Percentiles rank a stretch among this genome's conserved stretches.
Evolutionary conservation across 2,329 filamentous ascomycete genomes (phyloP).

Genomic region (Byssothecium circinans): DNA sequence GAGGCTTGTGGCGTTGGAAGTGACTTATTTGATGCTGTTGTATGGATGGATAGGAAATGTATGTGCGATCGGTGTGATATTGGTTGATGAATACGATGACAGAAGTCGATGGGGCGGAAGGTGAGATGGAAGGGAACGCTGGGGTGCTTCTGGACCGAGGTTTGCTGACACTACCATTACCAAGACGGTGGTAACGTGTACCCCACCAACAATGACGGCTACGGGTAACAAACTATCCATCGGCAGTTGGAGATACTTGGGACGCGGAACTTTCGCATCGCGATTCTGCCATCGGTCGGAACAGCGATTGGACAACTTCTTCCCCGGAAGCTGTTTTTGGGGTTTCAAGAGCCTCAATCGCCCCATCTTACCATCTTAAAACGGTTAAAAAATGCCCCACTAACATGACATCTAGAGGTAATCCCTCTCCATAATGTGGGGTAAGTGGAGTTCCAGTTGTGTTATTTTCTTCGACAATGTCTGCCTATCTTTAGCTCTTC

Average conservation of each 20-base stretch:
- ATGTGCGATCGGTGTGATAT: neutral
- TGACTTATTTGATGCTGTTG: neutral
- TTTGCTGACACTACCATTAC: constrained; percentile 12
- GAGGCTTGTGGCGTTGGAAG: constrained; percentile 14
- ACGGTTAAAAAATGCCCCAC: constrained; percentile 4
- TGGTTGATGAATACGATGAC: neutral
- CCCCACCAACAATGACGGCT: too few species aligned
- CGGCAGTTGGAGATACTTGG: constrained; percentile 25
- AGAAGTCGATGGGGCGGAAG: constrained; percentile 1
- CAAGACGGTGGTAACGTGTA: too few species aligned
- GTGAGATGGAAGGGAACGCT: constrained; percentile 1
- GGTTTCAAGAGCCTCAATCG: neutral
- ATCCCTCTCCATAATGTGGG: constrained; percentile 9
- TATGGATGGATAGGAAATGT: neutral
- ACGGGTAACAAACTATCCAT: too few species aligned
- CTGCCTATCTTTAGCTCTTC: neutral
- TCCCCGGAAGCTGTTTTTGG: neutral
- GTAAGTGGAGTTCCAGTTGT: constrained; percentile 5
- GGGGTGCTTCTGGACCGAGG: constrained; percentile 16
- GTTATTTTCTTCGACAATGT: neutral
- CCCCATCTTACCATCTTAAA: neutral
- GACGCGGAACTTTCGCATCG: too few species aligned
- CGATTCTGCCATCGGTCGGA: constrained; percentile 7
- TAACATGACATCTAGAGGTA: neutral
- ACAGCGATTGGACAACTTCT: constrained; percentile 18